Evolutionary conservation across 345 rosid genomes (phyloP), one percentile per base, ranked within the genome.

Genomic region (Eucalyptus cladocalyx): DNA sequence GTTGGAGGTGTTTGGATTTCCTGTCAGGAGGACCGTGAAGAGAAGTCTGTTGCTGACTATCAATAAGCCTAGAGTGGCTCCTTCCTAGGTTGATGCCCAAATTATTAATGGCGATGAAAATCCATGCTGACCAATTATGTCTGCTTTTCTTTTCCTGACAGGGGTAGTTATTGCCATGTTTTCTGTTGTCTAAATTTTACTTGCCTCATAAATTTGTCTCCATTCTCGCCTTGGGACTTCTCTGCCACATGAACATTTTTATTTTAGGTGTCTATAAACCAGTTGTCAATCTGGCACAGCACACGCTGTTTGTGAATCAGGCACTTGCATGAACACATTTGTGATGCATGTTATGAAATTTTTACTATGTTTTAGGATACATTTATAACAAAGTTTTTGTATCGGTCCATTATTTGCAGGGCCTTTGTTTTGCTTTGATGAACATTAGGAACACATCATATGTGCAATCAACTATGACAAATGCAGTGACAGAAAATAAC

Each of bases 381-480:
- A 76, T 37, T 76, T 76, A 37, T 58, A 15, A 10, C 47, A 58
- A 50, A 87, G 42, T 67, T 83, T 54, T 51, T 18, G 40, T 49
- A 14, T 76, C 15, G 89, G 86, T 83, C 69, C 87, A 67, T 90
- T 86, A 72, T 89, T 80, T 91, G 89, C 91, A 97, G 99, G 97
- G 93, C 42, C 92, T 96, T 58, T 90, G 98, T 91, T 95, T 95
- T 92, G 91, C 95, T 86, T 90, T 98, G 91, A 94, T 96, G 95
- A 93, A 94, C 89, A 90, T 93, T 90, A 94, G 93, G 90, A 93
- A 92, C 93, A 87, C 93, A 90, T 93, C 93, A 53, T 89, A 92
- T 93, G 92, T 81, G 89, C 95, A 94, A 65, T 91, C 88, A 48
- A 88, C 94, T 90, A 91, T 88, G 86, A 88, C 90, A 87, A 91